phyloP scores from a whole-genome alignment of 1,139 yeast species.

The Wickerhamomyces sp. region DNA sequence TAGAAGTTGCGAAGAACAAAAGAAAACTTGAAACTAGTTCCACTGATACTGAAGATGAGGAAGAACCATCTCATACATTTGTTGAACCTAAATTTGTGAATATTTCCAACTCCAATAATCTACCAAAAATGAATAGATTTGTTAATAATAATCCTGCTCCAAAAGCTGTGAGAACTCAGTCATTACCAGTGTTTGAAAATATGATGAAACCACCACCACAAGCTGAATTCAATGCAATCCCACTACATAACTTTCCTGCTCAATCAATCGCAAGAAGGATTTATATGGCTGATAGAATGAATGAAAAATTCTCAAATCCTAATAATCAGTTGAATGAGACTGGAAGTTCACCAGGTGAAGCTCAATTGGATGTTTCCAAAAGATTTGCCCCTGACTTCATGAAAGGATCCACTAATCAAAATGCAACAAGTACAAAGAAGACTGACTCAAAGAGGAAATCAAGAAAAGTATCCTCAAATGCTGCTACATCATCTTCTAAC shows the following conservation, averaged over 20 bases:
- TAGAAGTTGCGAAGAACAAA: not conserved
- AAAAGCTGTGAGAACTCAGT: conserved; percentile 63
- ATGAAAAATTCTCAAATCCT: not conserved
- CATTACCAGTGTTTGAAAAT: conserved; percentile 50
- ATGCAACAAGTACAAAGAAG: conserved; percentile 1
- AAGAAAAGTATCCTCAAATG: conserved; percentile 3
- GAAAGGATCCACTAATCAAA: conserved; percentile 3
- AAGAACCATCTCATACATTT: conserved; percentile 1
- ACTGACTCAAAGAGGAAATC: conserved; percentile 5
- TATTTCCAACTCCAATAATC: conserved; percentile 5
- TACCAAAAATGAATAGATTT: conserved; percentile 15
- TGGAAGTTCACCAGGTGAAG: conserved; percentile 9
- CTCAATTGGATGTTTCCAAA: conserved; percentile 16
- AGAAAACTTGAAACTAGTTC: conserved; percentile 9
- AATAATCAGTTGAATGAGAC: not conserved
- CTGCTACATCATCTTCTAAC: not conserved
- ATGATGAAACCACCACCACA: conserved; percentile 37
- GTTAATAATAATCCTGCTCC: conserved; percentile 32
- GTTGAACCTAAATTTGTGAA: conserved; percentile 5
- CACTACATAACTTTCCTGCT: conserved; percentile 25
- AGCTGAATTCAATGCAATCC: conserved; percentile 34
- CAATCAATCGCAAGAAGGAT: conserved; percentile 35
- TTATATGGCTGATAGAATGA: conserved; percentile 34
- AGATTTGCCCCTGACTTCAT: conserved; percentile 24
- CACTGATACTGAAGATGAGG: conserved; percentile 18